These are phyloP conservation scores for Lyophyllum decastes DNA, from an alignment of 768 basidiomycete species.

Conservation along the genomic window DNA sequence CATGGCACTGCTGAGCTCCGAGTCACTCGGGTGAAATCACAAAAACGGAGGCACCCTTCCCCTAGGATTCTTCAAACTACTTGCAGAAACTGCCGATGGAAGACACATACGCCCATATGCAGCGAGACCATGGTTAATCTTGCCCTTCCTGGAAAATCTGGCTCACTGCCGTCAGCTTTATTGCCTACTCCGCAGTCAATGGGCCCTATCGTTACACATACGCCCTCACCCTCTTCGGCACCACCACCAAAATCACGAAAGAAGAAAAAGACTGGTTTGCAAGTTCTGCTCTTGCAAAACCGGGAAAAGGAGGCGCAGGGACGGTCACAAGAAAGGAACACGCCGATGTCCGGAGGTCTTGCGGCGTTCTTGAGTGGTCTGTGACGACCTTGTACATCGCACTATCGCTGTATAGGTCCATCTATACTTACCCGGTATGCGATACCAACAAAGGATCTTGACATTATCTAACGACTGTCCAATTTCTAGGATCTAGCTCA, in stretches of 20 bases:
- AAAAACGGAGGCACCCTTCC: slow-evolving; percentile 17
- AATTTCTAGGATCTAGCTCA: no score
- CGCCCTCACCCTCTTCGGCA: slow-evolving; percentile 1
- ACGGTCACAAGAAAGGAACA: slow-evolving; percentile 27
- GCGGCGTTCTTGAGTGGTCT: slow-evolving; percentile 56
- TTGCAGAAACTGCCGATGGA: slow-evolving; percentile 33
- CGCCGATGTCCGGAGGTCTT: slow-evolving; percentile 36
- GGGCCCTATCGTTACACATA: background rate
- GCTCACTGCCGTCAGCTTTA: slow-evolving; percentile 9
- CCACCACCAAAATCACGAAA: slow-evolving; percentile 34
- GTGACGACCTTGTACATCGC: slow-evolving; percentile 8
- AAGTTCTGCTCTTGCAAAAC: slow-evolving; percentile 65
- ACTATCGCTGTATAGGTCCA: background rate
- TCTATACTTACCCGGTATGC: background rate
- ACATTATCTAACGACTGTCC: background rate
- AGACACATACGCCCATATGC: slow-evolving; percentile 20
- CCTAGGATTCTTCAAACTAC: slow-evolving; percentile 23
- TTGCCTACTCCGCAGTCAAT: slow-evolving; percentile 5
- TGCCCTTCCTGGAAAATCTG: background rate
- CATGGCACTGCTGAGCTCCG: slow-evolving; percentile 38
- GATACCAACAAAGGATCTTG: background rate
- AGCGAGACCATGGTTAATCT: slow-evolving; percentile 2
- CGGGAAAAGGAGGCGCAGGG: slow-evolving; percentile 51
- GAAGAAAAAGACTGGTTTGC: slow-evolving; percentile 61
- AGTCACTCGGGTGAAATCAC: slow-evolving; percentile 30